Base-by-base conservation (phyloP, 1,284 basidiomycete genomes). In the Cutaneotrichosporon sp. region DNA sequence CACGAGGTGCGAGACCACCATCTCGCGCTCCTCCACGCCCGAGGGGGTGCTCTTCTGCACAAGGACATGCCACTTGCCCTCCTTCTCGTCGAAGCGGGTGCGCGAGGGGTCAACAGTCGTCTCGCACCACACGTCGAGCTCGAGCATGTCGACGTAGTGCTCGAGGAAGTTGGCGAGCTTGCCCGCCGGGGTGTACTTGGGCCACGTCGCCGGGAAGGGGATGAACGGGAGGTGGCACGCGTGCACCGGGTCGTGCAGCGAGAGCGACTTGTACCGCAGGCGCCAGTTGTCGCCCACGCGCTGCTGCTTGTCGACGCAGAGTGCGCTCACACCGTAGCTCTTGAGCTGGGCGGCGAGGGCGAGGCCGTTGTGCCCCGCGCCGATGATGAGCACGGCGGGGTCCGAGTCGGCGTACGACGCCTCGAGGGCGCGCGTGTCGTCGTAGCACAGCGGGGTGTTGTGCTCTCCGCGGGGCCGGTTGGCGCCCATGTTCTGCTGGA, bases 121-220 rank as follows among this genome's bases (percentile, higher is more conserved):
- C 9, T 84, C 83, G 2, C 84, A 85, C 87, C 88, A 89, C 24
- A 87, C 81, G 72, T 87, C 84, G 45, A 89, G 73, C 66, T 89
- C 87, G 69, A 89, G 79, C 1, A 83, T 73, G 50, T 86, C 82
- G 2, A 86, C 87, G 72, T 88, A 89, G 33, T 77, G 78, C 72
- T 89, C 87, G 6, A 89, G 80, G 85, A 87, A 89, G 68, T 87
- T 84, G 1, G 85, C 87, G 18, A 89, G 81, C 84, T 87, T 78
- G 46, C 75, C 75, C n/a, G 70, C 73, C 6, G 72, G 71, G 8
- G 68, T 73, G 66, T 63, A 75, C 45, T 63, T 62, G 13, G 73
- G 76, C 74, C 72, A 68, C 45, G 67, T 72, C 31, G 62, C 25
- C 10, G 73, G 73, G 67, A 72, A 73, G 25, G 70, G 69, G 52